Base-by-base conservation (phyloP, 257 asterid species). In the Capsicum pubescens region DNA sequence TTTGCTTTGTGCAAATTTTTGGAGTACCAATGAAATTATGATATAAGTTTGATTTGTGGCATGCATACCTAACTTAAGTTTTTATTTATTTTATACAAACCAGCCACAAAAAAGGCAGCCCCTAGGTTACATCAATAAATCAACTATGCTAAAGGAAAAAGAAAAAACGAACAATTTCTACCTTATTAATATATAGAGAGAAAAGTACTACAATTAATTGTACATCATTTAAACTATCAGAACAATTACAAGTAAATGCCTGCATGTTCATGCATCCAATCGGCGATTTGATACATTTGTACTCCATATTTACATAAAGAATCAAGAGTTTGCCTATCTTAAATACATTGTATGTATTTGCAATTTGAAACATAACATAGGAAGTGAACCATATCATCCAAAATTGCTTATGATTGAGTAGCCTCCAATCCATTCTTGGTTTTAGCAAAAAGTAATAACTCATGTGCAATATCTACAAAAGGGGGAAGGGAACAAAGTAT, bases 321-420 rank as follows among this genome's bases (percentile, higher is more conserved):
- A 67, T 67, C 10, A 67, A 13, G 17, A 64, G 8, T 70, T 44
- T 42, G 35, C 9, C 52, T 17, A 44, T 42, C 79, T 44, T 42
- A 70, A 17, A 44, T 70, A 44, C 79, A 70, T 0, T 44, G 9
- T 8, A 16, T 15, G 78, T 17, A n/a, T 39, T 35, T 17, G 79
- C 79, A 70, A 39, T 44, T 17, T 32, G 79, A 70, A 70, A 69
- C 52, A 39, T 42, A 69, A 42, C 32, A 69, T 69, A 69, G 78
- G 32, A 69, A 69, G 78, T 42, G 52, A 69, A 42, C 15, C 35
- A 70, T 42, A 70, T 46, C 79, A 70, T 70, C 79, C 79, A 70
- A 17, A 32, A 70, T 56, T 42, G 32, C 39, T 68, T 54, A 68
- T 68, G 78, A 42, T 17, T 42, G 56, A 42, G 56, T 42, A 67